These are phyloP conservation scores for Mycena epipterygia DNA, from an alignment of 768 basidiomycete species.

Conservation along the genomic window DNA sequence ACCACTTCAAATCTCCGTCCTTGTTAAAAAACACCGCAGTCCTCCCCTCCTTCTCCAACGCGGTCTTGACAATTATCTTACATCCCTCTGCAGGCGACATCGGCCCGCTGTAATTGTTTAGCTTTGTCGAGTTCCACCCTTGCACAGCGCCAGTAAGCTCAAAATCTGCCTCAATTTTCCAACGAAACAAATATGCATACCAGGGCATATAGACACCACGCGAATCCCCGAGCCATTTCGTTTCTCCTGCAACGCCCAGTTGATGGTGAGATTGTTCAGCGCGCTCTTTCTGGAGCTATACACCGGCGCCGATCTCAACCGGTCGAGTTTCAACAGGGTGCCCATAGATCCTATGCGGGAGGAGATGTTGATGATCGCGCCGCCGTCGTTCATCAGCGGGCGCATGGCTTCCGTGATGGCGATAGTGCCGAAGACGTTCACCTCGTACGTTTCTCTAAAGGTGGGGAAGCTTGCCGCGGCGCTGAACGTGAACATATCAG, in stretches of 20 bases:
- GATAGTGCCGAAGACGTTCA: constrained; percentile 27
- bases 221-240: constrained; percentile 18
- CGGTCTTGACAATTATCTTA: neutral
- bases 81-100: neutral
- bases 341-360: constrained; percentile 11
- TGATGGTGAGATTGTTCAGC: constrained; percentile 17
- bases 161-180: too few relatives aligned
- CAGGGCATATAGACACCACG: constrained; percentile 25
- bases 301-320: neutral
- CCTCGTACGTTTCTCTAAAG: constrained; percentile 1
- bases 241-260: constrained; percentile 28
- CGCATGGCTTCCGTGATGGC: constrained; percentile 17
- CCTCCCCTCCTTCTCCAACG: neutral
- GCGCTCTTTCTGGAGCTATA: constrained; percentile 29
- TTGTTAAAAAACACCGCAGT: neutral
- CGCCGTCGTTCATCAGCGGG: constrained; percentile 19
- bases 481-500: too few relatives aligned
- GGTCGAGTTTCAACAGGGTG: neutral
- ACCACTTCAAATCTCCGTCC: neutral
- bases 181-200: neutral
- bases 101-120: neutral
- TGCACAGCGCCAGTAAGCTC: neutral
- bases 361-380: constrained; percentile 29
- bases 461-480: neutral
- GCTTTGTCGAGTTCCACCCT: neutral